Evolutionary conservation across 2,329 filamentous ascomycete genomes (phyloP), one percentile per base, ranked within the genome.

Genomic region (Pyrenophora seminiperda): DNA sequence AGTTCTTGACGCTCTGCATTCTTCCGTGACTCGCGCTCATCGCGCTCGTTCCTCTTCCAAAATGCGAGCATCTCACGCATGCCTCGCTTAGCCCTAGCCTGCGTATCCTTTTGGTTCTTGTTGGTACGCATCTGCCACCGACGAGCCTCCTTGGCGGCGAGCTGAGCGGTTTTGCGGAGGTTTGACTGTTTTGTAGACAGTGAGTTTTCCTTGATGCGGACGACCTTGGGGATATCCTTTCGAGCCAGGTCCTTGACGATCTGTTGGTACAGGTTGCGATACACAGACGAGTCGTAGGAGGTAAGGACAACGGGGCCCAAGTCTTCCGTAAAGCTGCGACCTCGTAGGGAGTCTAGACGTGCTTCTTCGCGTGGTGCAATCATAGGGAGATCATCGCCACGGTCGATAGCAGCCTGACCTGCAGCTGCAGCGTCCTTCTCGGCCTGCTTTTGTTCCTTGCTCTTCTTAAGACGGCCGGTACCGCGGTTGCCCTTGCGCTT

Each of bases 11-110:
- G 90, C 79, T 99, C 94, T 4, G 94, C 94, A 43, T 92, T 87
- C 77, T 96, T 95, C 62, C 94, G 87, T 58, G 95, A 80, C 72
- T 99, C 94, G 53, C 94, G 90, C 72, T 99, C 94, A 71, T 99
- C 94, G 44, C 93, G 89, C 74, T 99, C 94, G 72, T 99, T 99
- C 49, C 93, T 88, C 77, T 97, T 97, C 94, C 94, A 99, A 82
- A 97, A 99, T 50, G 90, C 86, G 83, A 97, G 94, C 94, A 99
- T 99, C 76, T 99, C 94, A 71, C 94, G 86, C 94, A 99, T 99
- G 52, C 93, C 93, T 61, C 94, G 89, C 81, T 99, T 99, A 50
- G 94, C 94, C 39, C 94, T 86, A 33, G 94, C 94, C 72, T 97
- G 94, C 3, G 96, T 89, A 73, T 99, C 94, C 74, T 99, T 99